Evolutionary conservation across 106 monocot species (phyloP).

Genomic region (Cymbidium sinense): DNA sequence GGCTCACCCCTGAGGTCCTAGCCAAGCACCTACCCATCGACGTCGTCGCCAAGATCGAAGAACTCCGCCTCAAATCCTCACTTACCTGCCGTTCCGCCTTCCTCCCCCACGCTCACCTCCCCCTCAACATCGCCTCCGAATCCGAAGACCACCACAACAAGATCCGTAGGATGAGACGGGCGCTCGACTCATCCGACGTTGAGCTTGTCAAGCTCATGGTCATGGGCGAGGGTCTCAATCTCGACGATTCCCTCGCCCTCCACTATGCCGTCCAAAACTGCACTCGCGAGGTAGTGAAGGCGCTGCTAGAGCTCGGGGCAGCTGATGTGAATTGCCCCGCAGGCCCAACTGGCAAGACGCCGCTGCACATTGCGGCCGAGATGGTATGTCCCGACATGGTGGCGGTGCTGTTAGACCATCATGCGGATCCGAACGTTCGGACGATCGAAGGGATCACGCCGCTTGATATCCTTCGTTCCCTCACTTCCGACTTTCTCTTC

Average conservation of each 20-base stretch:
- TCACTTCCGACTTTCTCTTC: conserved; percentile 98
- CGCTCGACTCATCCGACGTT: conserved; percentile 86
- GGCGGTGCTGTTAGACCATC: conserved; percentile 89
- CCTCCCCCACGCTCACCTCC: background rate
- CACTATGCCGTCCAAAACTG: conserved; percentile 93
- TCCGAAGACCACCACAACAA: conserved; percentile 67
- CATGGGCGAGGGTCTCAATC: conserved; percentile 93
- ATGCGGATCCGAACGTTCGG: conserved; percentile 87
- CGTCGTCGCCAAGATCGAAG: conserved; percentile 72
- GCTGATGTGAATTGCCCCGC: conserved; percentile 88
- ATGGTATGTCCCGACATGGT: conserved; percentile 99
- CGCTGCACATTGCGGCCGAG: conserved; percentile 86
- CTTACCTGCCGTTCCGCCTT: conserved; percentile 21
- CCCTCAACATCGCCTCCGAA: conserved; percentile 16
- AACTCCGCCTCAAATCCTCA: conserved; percentile 76
- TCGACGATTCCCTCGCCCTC: conserved; percentile 82
- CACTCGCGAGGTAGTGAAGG: conserved; percentile 90
- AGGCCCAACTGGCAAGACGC: conserved; percentile 73
- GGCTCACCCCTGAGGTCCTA: conserved; percentile 85
- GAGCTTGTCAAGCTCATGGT: conserved; percentile 98
- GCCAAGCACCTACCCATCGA: conserved; percentile 94
- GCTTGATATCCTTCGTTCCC: conserved; percentile 81
- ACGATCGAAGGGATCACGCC: conserved; percentile 89
- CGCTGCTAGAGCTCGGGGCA: conserved; percentile 85
- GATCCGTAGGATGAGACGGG: conserved; percentile 23